Conservation (phyloP, 352 stramenopile species). For the Phytophthora pinifolia region DNA sequence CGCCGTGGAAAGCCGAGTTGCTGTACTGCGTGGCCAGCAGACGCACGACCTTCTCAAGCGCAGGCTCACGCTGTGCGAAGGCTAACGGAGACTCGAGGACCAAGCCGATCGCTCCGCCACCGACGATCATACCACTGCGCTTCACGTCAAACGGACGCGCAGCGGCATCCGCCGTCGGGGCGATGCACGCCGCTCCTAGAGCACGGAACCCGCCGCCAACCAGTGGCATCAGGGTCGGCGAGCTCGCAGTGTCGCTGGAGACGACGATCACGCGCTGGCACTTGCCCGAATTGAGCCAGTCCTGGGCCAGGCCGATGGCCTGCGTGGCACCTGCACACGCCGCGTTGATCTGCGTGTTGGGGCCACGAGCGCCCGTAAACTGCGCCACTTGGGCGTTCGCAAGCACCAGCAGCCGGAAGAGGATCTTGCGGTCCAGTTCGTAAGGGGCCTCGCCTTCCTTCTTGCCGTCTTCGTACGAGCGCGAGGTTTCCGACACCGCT, state of each 20-base stretch:
- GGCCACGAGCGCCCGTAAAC: conserved; percentile 91
- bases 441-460: conserved; percentile 43
- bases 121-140: conserved; percentile 94
- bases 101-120: conserved; percentile 86
- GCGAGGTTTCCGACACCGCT: conserved; percentile 88
- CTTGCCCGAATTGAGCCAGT: conserved; percentile 93
- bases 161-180: conserved; percentile 68
- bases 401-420: conserved; percentile 95
- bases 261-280: conserved; percentile 95
- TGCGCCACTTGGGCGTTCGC: conserved; percentile 97
- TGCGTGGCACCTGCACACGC: conserved; percentile 95
- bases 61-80: conserved; percentile 20
- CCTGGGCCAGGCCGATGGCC: conserved; percentile 91
- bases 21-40: conserved; percentile 94
- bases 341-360: conserved; percentile 97
- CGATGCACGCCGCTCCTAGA: conserved; percentile 92
- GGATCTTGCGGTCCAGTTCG: conserved; percentile 96
- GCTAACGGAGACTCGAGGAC: conserved; percentile 66
- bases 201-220: conserved; percentile 94
- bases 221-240: conserved; percentile 90
- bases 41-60: conserved; percentile 42
- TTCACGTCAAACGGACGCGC: conserved; percentile 92
- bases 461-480: conserved; percentile 52
- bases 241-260: conserved; percentile 92
- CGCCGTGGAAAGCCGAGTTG: conserved; percentile 96